Base-by-base conservation (phyloP, 352 stramenopile genomes). In the Pythium oligandrum region DNA sequence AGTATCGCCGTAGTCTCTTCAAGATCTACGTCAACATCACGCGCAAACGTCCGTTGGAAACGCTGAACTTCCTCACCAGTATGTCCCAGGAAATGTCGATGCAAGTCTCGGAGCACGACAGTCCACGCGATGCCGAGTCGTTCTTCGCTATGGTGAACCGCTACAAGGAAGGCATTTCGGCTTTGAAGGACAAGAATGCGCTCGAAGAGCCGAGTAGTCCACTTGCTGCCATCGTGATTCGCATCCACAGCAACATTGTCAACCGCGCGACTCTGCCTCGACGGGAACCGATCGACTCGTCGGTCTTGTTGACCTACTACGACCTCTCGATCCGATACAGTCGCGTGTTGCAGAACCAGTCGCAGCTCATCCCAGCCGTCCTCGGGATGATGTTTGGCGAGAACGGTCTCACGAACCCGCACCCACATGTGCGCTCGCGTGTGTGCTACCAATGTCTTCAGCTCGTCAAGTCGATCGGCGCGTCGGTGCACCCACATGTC, bases 11-110 rank as follows among this genome's bases (percentile, higher is more conserved):
- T 45, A 88, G 82, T 51, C 61, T 93, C 26, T 90, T 87, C 66
- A 90, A 88, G 47, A 91, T 95, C 54, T 95, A 89, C 57, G 77
- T 95, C 44, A 93, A 95, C 58, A 84, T 92, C 48, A 83, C 83
- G 39, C 83, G 83, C 1, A 65, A 88, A 48, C 70, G 82, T 36
- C 75, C 86, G 33, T 62, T 87, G 38, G 73, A 89, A 35, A 86
- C 82, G 31, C 65, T 93, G 48, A 56, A 54, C 17, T 92, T 87
- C 67, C 63, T 92, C 10, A 71, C 66, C 8, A 89, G 78, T 26
- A 47, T 91, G 39, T 70, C 78, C 4, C 69, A 87, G 36, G 70
- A 78, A 42, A 52, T 88, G 40, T 65, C 78, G 2, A 42, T 53
- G 30, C 76, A 88, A 53, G 74, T 92, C 26, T 54, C 53, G 3